Percentiles rank a stretch among this genome's conserved stretches.
Evolutionary conservation across 2,329 filamentous ascomycete genomes (phyloP).

Genomic region (Apiospora malaysiana): DNA sequence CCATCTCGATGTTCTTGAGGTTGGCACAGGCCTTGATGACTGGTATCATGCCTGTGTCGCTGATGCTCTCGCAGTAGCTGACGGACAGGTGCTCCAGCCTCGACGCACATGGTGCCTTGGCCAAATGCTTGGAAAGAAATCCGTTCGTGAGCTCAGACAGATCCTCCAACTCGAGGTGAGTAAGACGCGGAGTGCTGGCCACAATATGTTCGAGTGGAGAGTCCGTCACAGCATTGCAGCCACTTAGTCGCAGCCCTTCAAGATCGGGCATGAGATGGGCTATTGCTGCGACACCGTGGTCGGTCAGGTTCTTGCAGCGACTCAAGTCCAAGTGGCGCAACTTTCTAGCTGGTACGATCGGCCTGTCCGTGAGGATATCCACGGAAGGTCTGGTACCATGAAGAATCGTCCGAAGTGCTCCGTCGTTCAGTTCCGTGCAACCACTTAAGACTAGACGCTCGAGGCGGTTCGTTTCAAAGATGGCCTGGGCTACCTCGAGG

Average conservation of each 20-base stretch:
- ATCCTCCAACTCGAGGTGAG: slow-evolving; percentile 90
- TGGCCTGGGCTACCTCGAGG: slow-evolving; percentile 69
- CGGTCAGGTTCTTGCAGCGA: slow-evolving; percentile 76
- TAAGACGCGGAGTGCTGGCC: slow-evolving; percentile 76
- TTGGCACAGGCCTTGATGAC: slow-evolving; percentile 76
- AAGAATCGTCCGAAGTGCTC: slow-evolving; percentile 74
- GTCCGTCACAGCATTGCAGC: slow-evolving; percentile 77
- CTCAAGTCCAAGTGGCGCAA: slow-evolving; percentile 87
- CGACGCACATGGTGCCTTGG: slow-evolving; percentile 75
- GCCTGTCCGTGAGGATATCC: slow-evolving; percentile 78
- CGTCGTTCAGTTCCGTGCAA: slow-evolving; percentile 79
- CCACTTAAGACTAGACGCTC: slow-evolving; percentile 83
- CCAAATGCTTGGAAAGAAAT: slow-evolving; percentile 73
- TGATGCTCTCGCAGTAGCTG: slow-evolving; percentile 86
- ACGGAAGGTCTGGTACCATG: slow-evolving; percentile 78
- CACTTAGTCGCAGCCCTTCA: slow-evolving; percentile 82
- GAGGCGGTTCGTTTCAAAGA: slow-evolving; percentile 82
- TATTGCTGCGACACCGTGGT: slow-evolving; percentile 71
- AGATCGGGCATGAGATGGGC: slow-evolving; percentile 78
- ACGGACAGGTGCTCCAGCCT: slow-evolving; percentile 81
- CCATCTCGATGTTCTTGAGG: slow-evolving; percentile 79
- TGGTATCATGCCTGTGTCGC: slow-evolving; percentile 83
- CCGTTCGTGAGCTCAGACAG: slow-evolving; percentile 77
- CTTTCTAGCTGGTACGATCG: slow-evolving; percentile 77
- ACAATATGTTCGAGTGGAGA: slow-evolving; percentile 74